Percentiles rank a stretch among this genome's conserved stretches.
Conservation (phyloP, 2,329 filamentous ascomycete genomes). For the Bipolaris zeicola region DNA sequence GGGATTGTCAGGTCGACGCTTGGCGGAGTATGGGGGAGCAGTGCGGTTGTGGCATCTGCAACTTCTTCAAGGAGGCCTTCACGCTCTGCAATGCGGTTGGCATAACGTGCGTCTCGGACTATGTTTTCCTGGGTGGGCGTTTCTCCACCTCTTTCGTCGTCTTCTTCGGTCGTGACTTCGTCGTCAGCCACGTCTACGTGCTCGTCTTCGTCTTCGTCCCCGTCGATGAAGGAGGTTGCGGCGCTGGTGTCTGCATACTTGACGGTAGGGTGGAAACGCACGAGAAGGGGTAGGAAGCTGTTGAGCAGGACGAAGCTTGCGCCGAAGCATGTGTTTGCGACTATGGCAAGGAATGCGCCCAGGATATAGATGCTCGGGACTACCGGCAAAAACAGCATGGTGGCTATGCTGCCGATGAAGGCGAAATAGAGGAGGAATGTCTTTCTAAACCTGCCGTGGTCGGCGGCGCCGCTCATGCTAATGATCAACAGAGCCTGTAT, state of each 20-base stretch:
- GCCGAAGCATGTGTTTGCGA: slow-evolving; percentile 93
- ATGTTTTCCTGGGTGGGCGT: slow-evolving; percentile 27
- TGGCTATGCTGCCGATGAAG: slow-evolving; percentile 76
- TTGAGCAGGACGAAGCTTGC: slow-evolving; percentile 95
- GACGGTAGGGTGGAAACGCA: slow-evolving; percentile 77
- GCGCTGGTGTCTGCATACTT: slow-evolving; percentile 41
- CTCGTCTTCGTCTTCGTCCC: slow-evolving; percentile 33
- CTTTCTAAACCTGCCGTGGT: slow-evolving; percentile 89
- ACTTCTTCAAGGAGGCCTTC: slow-evolving; percentile 36
- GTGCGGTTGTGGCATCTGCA: slow-evolving; percentile 44
- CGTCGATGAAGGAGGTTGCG: slow-evolving; percentile 28
- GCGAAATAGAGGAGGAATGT: slow-evolving; percentile 85
- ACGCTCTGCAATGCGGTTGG: slow-evolving; percentile 33
- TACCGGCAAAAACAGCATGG: slow-evolving; percentile 87
- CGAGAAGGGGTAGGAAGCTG: slow-evolving; percentile 89
- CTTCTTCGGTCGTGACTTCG: slow-evolving; percentile 16
- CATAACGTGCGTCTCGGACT: slow-evolving; percentile 32
- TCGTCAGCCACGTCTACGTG: not conserved
- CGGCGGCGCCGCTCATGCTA: slow-evolving; percentile 93
- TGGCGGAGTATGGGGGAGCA: slow-evolving; percentile 40
- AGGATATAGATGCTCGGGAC: slow-evolving; percentile 77
- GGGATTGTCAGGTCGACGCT: slow-evolving; percentile 39
- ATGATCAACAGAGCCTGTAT: slow-evolving; percentile 90
- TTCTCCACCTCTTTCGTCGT: slow-evolving; percentile 15
- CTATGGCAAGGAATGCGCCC: slow-evolving; percentile 80